phyloP scores from a whole-genome alignment of 164 flowering plant genomes.

The Houttuynia cordata region DNA sequence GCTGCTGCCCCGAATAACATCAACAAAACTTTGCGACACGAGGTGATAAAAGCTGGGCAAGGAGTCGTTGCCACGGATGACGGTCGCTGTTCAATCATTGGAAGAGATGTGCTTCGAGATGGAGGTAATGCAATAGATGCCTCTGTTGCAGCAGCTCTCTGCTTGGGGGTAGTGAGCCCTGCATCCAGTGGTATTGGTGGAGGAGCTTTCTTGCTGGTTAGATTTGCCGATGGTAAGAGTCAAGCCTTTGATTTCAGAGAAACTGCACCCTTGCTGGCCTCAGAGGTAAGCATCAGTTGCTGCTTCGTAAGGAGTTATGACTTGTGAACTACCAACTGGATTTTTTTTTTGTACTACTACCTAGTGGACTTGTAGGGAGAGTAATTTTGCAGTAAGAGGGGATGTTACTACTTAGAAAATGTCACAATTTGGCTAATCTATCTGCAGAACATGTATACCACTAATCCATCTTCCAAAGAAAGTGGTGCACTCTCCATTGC shows the following conservation, averaged over 20 bases:
- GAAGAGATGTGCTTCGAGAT: constrained; percentile 28
- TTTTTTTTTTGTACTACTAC: too few species aligned
- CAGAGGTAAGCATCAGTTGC: constrained; percentile 25
- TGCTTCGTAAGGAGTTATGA: neutral
- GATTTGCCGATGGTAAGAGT: constrained; percentile 26
- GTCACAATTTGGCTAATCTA: too few species aligned
- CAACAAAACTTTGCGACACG: constrained; percentile 6
- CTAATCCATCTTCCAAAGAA: constrained; percentile 22
- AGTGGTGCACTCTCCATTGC: constrained; percentile 46
- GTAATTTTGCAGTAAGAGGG: too few species aligned
- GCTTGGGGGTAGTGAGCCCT: constrained; percentile 60
- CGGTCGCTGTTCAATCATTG: constrained; percentile 46
- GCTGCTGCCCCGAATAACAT: neutral
- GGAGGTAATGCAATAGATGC: constrained; percentile 72
- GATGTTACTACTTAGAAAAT: too few species aligned
- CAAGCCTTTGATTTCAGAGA: constrained; percentile 57
- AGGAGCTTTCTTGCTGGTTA: constrained; percentile 47
- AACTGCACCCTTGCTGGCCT: constrained; percentile 47
- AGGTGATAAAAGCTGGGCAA: constrained; percentile 16
- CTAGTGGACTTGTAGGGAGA: too few species aligned
- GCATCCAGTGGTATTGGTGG: constrained; percentile 74
- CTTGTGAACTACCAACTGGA: too few species aligned
- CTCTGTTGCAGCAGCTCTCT: constrained; percentile 47
- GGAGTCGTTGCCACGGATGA: constrained; percentile 59
- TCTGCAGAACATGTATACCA: constrained; percentile 45